These are phyloP conservation scores for Polysphondylium violaceum DNA, from an alignment of 78 protist genomes.

Conservation along the genomic window DNA sequence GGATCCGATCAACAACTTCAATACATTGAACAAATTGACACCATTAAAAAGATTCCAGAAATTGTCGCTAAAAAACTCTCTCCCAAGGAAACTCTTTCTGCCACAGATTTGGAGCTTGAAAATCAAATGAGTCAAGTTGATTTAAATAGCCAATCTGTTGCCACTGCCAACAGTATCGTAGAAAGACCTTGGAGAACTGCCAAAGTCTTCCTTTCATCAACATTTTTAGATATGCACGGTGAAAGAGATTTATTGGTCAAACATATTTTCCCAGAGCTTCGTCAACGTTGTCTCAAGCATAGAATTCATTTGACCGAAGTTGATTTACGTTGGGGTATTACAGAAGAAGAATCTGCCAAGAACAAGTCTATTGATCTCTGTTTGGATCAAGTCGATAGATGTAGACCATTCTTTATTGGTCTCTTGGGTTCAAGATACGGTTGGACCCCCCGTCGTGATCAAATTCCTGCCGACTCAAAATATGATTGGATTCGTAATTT, in stretches of 20 bases:
- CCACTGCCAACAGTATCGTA: neutral
- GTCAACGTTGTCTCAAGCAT: constrained; percentile 43
- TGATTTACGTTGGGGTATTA: constrained; percentile 94
- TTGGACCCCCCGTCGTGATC: constrained; percentile 57
- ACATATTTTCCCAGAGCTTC: constrained; percentile 85
- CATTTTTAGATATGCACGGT: constrained; percentile 89
- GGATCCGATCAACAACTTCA: constrained; percentile 75
- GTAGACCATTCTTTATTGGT: constrained; percentile 90
- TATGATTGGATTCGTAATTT: constrained; percentile 70
- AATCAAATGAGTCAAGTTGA: neutral
- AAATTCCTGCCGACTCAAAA: constrained; percentile 14
- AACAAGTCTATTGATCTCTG: constrained; percentile 65
- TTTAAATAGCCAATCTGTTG: too few relatives aligned
- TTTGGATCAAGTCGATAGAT: constrained; percentile 84
- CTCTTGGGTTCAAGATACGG: constrained; percentile 90
- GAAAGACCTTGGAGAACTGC: constrained; percentile 66
- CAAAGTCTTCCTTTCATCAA: constrained; percentile 63
- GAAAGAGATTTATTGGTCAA: constrained; percentile 84
- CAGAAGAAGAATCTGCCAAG: constrained; percentile 57
- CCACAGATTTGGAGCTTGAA: neutral
- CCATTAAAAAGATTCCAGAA: constrained; percentile 33
- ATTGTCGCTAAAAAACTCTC: too few relatives aligned
- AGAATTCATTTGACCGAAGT: constrained; percentile 74
- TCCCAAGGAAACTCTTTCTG: neutral
- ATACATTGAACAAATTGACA: constrained; percentile 80